Evolutionary conservation across 139 green algal species (phyloP).

Genomic region (Closterium sp.): DNA sequence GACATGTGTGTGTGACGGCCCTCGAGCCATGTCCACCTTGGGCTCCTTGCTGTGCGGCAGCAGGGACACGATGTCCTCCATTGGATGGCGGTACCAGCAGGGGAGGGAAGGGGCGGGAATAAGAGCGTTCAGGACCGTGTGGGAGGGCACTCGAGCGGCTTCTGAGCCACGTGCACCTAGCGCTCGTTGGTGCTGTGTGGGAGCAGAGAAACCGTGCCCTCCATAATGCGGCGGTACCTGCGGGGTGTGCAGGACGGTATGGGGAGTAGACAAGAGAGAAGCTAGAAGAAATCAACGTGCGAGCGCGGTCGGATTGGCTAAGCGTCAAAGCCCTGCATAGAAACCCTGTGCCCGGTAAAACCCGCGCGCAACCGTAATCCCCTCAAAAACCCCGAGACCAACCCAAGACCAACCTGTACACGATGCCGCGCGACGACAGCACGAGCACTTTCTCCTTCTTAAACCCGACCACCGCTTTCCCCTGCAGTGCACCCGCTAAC

Average conservation of each 20-base stretch:
- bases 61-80: slow-evolving; percentile 84
- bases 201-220: slow-evolving; percentile 86
- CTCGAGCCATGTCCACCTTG: slow-evolving; percentile 87
- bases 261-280: too few relatives aligned
- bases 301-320: too few relatives aligned
- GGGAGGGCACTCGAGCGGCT: background rate
- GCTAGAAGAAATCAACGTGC: too few relatives aligned
- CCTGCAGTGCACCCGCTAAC: background rate
- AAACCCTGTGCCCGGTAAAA: background rate
- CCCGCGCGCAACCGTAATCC: background rate
- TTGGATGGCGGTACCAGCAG: slow-evolving; percentile 81
- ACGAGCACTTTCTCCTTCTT: slow-evolving; percentile 91
- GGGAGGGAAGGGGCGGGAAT: background rate
- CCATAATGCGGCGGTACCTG: slow-evolving; percentile 90
- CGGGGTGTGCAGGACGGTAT: too few relatives aligned
- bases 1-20: too few relatives aligned
- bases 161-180: slow-evolving; percentile 77
- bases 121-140: background rate
- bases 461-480: background rate
- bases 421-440: slow-evolving; percentile 76
- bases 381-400: background rate
- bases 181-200: slow-evolving; percentile 92
- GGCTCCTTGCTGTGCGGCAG: slow-evolving; percentile 93
- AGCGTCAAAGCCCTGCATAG: too few relatives aligned
- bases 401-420: slow-evolving; percentile 59